A percentile compares a stretch with the other conserved stretches of the same genome.
Evolutionary conservation across 768 basidiomycete genomes (phyloP).

Genomic region (Tylopilus balloui): DNA sequence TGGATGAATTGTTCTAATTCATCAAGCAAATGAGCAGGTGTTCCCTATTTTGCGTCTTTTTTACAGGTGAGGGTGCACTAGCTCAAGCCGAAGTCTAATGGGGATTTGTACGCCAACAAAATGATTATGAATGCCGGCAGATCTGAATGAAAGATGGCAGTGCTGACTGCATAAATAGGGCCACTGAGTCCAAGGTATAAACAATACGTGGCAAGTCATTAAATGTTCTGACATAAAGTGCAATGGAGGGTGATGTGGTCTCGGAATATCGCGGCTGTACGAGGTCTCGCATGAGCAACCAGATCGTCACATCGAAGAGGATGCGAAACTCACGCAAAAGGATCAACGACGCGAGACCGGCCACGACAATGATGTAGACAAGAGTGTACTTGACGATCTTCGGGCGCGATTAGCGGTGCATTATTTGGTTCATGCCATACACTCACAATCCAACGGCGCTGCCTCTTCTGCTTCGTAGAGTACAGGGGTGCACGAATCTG

Average conservation of each 20-base stretch:
- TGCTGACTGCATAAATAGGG: neutral
- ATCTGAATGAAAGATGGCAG: conserved; percentile 10
- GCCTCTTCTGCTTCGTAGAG: conserved; percentile 90
- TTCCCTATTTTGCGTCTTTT: neutral
- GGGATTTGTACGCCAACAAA: conserved; percentile 26
- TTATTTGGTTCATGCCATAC: neutral
- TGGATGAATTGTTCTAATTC: neutral
- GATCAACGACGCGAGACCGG: conserved; percentile 76
- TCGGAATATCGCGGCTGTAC: conserved; percentile 74
- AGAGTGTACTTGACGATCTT: conserved; percentile 82
- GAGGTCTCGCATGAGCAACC: conserved; percentile 13
- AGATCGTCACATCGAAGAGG: neutral
- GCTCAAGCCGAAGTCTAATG: conserved; percentile 15
- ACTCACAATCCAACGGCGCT: conserved; percentile 84
- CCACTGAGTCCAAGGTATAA: conserved; percentile 8
- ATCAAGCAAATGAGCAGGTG: neutral
- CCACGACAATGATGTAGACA: conserved; percentile 73
- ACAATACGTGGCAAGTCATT: conserved; percentile 36
- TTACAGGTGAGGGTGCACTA: neutral
- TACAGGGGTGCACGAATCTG: conserved; percentile 92
- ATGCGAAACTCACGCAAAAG: conserved; percentile 60
- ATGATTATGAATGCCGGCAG: conserved; percentile 20
- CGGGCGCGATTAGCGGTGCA: neutral
- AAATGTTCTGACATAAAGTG: conserved; percentile 82
- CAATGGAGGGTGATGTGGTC: conserved; percentile 73